These are phyloP conservation scores for Pseudogymnoascus sp. DNA, from an alignment of 2,329 filamentous ascomycete genomes.

Conservation along the genomic window DNA sequence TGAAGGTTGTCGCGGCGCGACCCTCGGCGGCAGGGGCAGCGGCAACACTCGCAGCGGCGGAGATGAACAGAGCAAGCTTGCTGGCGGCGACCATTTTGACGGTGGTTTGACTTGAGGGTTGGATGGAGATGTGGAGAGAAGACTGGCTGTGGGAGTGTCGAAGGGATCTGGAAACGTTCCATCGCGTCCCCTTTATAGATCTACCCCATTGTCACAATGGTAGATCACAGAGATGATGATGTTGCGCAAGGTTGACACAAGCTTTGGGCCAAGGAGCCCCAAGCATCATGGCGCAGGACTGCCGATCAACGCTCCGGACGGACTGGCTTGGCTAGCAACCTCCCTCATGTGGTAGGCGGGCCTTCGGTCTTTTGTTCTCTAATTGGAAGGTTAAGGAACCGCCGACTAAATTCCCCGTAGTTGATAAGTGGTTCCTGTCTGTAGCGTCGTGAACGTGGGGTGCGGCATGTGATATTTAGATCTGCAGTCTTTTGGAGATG, in stretches of 20 bases:
- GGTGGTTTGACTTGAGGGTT: neutral
- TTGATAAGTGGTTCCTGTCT: neutral
- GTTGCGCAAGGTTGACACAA: neutral
- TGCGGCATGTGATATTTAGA: conserved; percentile 2
- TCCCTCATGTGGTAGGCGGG: conserved; percentile 1
- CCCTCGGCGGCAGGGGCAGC: neutral
- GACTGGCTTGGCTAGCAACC: neutral
- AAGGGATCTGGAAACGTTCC: neutral
- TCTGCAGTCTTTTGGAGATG: neutral
- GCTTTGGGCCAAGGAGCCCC: neutral
- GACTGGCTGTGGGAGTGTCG: neutral
- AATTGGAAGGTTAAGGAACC: neutral
- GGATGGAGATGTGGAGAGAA: neutral
- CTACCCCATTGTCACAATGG: neutral
- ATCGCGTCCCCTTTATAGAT: neutral
- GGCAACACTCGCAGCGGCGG: neutral
- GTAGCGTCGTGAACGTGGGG: neutral
- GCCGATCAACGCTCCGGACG: conserved; percentile 3
- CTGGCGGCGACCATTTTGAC: neutral
- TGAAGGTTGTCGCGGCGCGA: conserved; percentile 12
- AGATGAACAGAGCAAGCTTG: neutral
- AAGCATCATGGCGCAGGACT: neutral
- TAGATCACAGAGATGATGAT: neutral
- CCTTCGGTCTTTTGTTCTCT: neutral
- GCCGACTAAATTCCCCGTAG: neutral